Evolutionary conservation across 78 protist genomes (phyloP).

Genomic region (Dictyostelium intermedium): DNA sequence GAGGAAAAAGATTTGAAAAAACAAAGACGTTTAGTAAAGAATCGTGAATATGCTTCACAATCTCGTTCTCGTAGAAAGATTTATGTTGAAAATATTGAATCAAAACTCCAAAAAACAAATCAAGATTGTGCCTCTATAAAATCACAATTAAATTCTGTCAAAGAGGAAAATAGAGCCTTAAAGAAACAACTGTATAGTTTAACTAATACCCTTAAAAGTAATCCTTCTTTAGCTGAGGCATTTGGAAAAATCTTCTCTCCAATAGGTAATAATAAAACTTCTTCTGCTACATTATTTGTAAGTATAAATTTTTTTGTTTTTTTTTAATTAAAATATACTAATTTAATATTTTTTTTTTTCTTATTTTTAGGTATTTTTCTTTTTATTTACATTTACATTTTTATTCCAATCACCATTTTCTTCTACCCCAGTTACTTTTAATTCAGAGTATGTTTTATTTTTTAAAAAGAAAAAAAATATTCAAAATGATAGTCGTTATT

Average conservation of each 20-base stretch:
- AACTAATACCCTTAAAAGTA: constrained; percentile 14
- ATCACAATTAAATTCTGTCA: constrained; percentile 11
- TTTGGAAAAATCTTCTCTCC: constrained; percentile 58
- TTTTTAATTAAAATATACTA: neutral
- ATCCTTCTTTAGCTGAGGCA: constrained; percentile 60
- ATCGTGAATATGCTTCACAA: constrained; percentile 78
- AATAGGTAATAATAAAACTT: constrained; percentile 4
- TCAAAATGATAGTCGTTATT: neutral
- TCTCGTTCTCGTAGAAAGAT: constrained; percentile 68
- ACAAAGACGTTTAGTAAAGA: constrained; percentile 66
- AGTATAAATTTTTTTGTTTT: neutral
- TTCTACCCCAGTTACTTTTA: neutral
- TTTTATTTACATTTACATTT: constrained; percentile 52
- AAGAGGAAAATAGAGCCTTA: constrained; percentile 37
- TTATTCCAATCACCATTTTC: constrained; percentile 1
- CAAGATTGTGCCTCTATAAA: neutral
- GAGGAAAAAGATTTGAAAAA: constrained; percentile 70
- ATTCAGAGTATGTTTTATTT: constrained; percentile 36
- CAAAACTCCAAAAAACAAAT: constrained; percentile 49
- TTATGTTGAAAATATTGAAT: constrained; percentile 60
- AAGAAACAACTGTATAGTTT: constrained; percentile 38
- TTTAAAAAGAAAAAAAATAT: neutral
- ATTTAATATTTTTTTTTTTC: neutral
- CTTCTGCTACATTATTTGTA: constrained; percentile 65
- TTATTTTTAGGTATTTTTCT: neutral